These are phyloP conservation scores for Trichoderma citrinoviride DNA, from an alignment of 2,329 filamentous ascomycete genomes.

Conservation along the genomic window DNA sequence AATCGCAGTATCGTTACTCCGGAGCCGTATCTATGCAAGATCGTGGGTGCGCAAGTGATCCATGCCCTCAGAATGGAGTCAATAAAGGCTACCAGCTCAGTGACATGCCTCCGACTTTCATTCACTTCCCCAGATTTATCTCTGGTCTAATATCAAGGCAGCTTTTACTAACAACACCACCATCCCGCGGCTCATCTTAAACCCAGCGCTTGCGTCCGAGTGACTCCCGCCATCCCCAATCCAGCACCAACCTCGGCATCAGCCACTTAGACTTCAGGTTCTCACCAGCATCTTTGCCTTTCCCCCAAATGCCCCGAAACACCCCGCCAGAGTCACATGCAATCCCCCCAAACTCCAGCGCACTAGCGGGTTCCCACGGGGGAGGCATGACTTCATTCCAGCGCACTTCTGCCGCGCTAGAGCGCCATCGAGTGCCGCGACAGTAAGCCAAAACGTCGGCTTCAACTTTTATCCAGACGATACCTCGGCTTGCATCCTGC, in stretches of 20 bases:
- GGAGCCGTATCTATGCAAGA: not conserved
- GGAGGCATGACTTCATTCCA: slow-evolving; percentile 30
- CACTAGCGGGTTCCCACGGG: slow-evolving; percentile 6
- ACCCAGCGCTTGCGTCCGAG: not conserved
- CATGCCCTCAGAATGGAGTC: no score
- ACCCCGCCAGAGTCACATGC: slow-evolving; percentile 31
- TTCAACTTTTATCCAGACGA: not conserved
- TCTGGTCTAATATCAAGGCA: not conserved
- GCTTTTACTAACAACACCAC: not conserved
- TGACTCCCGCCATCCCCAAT: not conserved
- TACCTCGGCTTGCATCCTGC: slow-evolving; percentile 20
- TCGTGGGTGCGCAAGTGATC: no score
- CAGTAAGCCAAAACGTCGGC: not conserved
- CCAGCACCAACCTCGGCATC: not conserved
- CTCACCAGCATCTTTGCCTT: not conserved
- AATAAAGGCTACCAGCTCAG: not conserved
- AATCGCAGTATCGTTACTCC: slow-evolving; percentile 16
- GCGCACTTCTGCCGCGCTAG: slow-evolving; percentile 12
- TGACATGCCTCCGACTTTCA: not conserved
- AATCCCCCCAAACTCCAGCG: slow-evolving; percentile 18
- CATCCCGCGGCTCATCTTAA: not conserved
- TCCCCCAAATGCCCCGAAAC: not conserved
- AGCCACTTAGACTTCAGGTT: not conserved
- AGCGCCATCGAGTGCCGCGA: slow-evolving; percentile 10
- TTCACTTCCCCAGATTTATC: not conserved